Evolutionary conservation across 345 rosid genomes (phyloP), one percentile per base, ranked within the genome.

Genomic region (Eucalyptus marginata): DNA sequence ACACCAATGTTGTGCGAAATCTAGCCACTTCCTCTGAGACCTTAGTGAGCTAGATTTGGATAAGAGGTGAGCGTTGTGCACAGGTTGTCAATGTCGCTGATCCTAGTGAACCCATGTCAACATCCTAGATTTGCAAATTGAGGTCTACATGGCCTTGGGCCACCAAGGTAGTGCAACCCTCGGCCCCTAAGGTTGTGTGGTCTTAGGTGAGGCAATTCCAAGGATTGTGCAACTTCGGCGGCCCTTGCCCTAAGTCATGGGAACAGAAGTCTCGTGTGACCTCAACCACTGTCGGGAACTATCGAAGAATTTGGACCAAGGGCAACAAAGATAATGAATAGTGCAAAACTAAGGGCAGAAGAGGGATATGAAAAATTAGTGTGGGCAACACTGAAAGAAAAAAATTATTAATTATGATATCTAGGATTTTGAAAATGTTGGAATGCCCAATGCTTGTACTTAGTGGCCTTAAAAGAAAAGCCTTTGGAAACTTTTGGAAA

Each of bases 171-270:
- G 16, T 29, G 62, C 31, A 29, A 59, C 14, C 66, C 31, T 59
- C 6, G 15, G 3, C 31, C 31, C 8, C 15, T 27, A 2, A 59
- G 16, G 31, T 11, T 59, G 66, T 29, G 31, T 29, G 15, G 16
- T 12, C 66, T 27, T 59, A 27, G 31, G n/a, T 2, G 2, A 27
- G 31, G 31, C 31, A 59, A 27, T 6, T 13, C 15, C 68, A 59
- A 27, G 68, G 31, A 13, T 27, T 13, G 3, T 59, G 68, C 1
- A 3, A 59, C 7, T 6, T 59, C 0, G 0, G 2, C 2, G 0
- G 31, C 64, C 64, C 33, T 59, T 59, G 33, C 8, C 31, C 33
- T 27, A 59, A 29, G 33, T 59, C 31, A 29, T 13, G 14, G 0
- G 8, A 59, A 27, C 68, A 1, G 0, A 27, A 29, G n/a, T 12